A percentile compares a stretch with the other conserved stretches of the same genome.
These are phyloP conservation scores for Diaporthe humulicola DNA, from an alignment of 2,329 filamentous ascomycete species.

Conservation along the genomic window DNA sequence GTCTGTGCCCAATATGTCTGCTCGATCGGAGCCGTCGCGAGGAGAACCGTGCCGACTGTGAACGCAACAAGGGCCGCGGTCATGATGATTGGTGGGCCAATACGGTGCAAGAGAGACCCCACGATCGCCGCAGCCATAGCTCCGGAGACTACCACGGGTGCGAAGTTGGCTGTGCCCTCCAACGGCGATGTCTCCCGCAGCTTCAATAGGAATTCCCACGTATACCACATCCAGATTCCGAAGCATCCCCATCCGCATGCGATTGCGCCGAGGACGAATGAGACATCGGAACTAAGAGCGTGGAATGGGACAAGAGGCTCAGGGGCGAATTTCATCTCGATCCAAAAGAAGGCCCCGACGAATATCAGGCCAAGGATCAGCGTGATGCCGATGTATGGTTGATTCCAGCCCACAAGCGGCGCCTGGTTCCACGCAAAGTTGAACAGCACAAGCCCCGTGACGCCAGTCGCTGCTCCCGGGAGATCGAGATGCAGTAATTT, in stretches of 20 bases:
- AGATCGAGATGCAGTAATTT: conserved; percentile 44
- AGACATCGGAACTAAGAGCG: conserved; percentile 59
- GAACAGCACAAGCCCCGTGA: conserved; percentile 64
- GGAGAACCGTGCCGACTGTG: conserved; percentile 43
- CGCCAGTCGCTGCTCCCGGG: conserved; percentile 51
- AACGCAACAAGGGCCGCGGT: conserved; percentile 42
- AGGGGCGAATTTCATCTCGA: conserved; percentile 59
- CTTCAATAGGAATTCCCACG: conserved; percentile 62
- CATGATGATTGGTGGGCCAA: conserved; percentile 47
- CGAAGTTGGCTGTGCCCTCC: conserved; percentile 48
- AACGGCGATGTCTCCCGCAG: conserved; percentile 47
- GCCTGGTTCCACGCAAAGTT: conserved; percentile 73
- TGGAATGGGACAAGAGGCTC: conserved; percentile 70
- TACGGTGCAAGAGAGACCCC: conserved; percentile 48
- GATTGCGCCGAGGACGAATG: conserved; percentile 68
- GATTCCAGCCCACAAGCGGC: conserved; percentile 63
- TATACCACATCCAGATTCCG: conserved; percentile 66
- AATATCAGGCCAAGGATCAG: conserved; percentile 65
- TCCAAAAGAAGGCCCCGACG: conserved; percentile 62
- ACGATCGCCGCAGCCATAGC: conserved; percentile 49
- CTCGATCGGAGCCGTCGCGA: conserved; percentile 52
- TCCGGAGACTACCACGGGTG: conserved; percentile 45
- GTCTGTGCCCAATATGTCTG: conserved; percentile 67
- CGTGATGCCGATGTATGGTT: conserved; percentile 62
- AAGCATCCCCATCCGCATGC: conserved; percentile 67